Evolutionary conservation across 805 yeast genomes (phyloP).

Genomic region (Zygotorulaspora danielsina): DNA sequence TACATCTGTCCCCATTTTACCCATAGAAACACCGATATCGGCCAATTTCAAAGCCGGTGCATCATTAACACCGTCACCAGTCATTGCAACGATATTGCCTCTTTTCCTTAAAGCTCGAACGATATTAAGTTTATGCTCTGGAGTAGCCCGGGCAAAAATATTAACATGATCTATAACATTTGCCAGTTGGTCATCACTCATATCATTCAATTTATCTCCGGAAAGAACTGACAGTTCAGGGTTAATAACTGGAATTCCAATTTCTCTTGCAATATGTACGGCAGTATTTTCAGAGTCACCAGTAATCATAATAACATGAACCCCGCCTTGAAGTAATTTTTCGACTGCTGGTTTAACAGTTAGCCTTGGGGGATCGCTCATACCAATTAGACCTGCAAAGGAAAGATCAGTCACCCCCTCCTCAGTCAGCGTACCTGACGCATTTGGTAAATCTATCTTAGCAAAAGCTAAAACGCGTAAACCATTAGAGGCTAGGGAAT

Average conservation of each 20-base stretch:
- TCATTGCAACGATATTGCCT: slow-evolving; percentile 97
- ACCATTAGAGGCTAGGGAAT: slow-evolving; percentile 72
- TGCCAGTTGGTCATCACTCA: slow-evolving; percentile 69
- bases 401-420: slow-evolving; percentile 54
- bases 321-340: slow-evolving; percentile 83
- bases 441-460: slow-evolving; percentile 39
- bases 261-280: slow-evolving; percentile 73
- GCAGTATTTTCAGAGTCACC: slow-evolving; percentile 92
- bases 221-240: slow-evolving; percentile 66
- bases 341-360: slow-evolving; percentile 73
- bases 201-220: slow-evolving; percentile 75
- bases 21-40: slow-evolving; percentile 94
- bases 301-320: slow-evolving; percentile 96
- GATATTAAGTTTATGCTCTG: slow-evolving; percentile 87
- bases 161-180: slow-evolving; percentile 76
- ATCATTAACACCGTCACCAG: slow-evolving; percentile 99
- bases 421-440: slow-evolving; percentile 29
- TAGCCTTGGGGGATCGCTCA: slow-evolving; percentile 97
- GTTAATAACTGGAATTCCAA: slow-evolving; percentile 78
- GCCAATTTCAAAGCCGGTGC: slow-evolving; percentile 98
- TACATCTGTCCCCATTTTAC: slow-evolving; percentile 91
- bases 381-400: slow-evolving; percentile 85
- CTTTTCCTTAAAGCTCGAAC: slow-evolving; percentile 84
- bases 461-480: slow-evolving; percentile 84
- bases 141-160: slow-evolving; percentile 91